Conservation (phyloP, 495 filamentous ascomycete species). For the Peziza echinospora region DNA sequence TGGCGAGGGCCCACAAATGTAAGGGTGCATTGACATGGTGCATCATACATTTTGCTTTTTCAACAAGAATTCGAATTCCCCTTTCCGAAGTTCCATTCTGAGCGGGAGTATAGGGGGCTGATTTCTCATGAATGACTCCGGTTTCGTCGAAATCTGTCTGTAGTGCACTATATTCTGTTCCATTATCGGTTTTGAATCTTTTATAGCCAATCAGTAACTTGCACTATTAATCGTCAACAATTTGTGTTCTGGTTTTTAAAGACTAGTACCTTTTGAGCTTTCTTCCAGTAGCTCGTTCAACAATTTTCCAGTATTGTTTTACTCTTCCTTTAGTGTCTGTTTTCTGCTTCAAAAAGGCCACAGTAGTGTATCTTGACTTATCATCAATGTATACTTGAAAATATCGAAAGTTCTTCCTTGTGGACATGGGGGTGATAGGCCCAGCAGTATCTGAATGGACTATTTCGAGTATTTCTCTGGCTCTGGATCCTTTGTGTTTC, state of each 20-base stretch:
- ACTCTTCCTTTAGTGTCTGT: background rate
- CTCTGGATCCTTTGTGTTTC: background rate
- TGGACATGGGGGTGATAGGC: background rate
- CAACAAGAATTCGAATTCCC: no score
- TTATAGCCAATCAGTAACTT: no score
- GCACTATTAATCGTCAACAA: no score
- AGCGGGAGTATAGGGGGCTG: no score
- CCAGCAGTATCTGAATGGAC: background rate
- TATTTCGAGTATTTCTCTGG: background rate
- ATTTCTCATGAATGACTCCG: no score
- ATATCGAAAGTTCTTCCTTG: background rate
- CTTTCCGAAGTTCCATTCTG: no score
- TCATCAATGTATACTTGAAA: background rate
- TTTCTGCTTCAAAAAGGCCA: background rate
- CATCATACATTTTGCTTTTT: no score
- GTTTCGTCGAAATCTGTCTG: no score
- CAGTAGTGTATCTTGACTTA: background rate
- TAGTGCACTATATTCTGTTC: background rate
- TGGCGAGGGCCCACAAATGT: no score
- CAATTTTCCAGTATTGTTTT: background rate
- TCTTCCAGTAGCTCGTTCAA: background rate
- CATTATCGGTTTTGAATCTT: background rate
- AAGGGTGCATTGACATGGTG: no score
- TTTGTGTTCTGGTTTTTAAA: no score
- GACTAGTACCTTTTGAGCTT: no score